Evolutionary conservation across 768 basidiomycete species (phyloP).

Genomic region (Xerocomus brunneocitrinus): DNA sequence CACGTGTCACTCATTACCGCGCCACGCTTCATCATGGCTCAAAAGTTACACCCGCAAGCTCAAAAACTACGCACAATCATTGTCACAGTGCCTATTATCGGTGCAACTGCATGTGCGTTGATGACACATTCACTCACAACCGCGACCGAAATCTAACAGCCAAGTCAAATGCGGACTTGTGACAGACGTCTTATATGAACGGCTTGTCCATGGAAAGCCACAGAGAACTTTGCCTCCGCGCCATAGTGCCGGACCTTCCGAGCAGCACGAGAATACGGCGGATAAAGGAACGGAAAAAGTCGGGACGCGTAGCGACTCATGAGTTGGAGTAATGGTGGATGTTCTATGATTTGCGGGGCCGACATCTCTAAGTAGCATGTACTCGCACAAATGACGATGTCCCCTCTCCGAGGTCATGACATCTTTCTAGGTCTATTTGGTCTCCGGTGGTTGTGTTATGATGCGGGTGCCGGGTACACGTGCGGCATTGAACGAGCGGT

Average conservation of each 20-base stretch:
- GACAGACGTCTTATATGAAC: slow-evolving; percentile 63
- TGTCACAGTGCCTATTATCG: slow-evolving; percentile 59
- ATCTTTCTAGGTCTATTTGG: slow-evolving; percentile 16
- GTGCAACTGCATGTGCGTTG: slow-evolving; percentile 54
- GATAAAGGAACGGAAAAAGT: slow-evolving; percentile 14
- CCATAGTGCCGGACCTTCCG: slow-evolving; percentile 5
- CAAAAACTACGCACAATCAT: slow-evolving; percentile 51
- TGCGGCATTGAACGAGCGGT: slow-evolving; percentile 89
- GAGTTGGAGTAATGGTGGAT: slow-evolving; percentile 6
- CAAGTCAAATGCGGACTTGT: background rate
- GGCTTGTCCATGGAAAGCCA: slow-evolving; percentile 51
- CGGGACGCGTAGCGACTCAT: slow-evolving; percentile 12
- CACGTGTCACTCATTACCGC: background rate
- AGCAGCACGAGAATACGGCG: slow-evolving; percentile 7
- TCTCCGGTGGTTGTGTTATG: slow-evolving; percentile 37
- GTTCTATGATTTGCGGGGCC: slow-evolving; percentile 13
- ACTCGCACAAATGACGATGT: background rate
- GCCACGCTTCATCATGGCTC: slow-evolving; percentile 16
- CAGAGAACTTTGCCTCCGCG: slow-evolving; percentile 36
- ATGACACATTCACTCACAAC: background rate
- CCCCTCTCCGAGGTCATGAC: background rate
- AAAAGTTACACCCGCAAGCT: slow-evolving; percentile 41
- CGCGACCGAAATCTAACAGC: slow-evolving; percentile 7
- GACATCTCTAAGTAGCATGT: slow-evolving; percentile 33
- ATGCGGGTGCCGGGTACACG: slow-evolving; percentile 81